Percentiles rank a stretch among this genome's conserved stretches.
Conservation (phyloP, 164 flowering plant species). For the Chloranthus sessilifolius region DNA sequence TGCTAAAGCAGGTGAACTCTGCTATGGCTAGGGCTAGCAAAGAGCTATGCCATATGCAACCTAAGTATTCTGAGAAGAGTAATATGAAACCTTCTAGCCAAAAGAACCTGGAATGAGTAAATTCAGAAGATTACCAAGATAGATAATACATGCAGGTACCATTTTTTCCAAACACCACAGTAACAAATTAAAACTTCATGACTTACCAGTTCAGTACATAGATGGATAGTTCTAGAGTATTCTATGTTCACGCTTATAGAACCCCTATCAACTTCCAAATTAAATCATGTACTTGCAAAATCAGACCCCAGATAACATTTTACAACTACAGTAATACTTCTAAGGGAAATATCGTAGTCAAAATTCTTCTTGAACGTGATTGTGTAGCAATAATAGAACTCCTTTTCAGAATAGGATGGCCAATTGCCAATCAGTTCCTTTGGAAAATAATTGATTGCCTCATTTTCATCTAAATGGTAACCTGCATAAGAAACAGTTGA, state of each 20-base stretch:
- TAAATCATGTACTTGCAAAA: constrained; percentile 24
- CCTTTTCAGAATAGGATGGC: constrained; percentile 7
- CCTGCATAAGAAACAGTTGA: constrained; percentile 26
- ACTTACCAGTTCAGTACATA: constrained; percentile 45
- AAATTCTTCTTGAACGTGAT: constrained; percentile 38
- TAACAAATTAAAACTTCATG: not conserved
- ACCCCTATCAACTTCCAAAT: constrained; percentile 41
- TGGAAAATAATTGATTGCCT: constrained; percentile 49
- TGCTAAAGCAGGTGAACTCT: no score
- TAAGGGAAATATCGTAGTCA: constrained; percentile 28
- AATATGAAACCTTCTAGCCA: constrained; percentile 56
- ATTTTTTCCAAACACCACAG: not conserved
- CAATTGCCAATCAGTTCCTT: constrained; percentile 39
- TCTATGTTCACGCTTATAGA: constrained; percentile 30
- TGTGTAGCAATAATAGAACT: constrained; percentile 46
- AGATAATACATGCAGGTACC: not conserved
- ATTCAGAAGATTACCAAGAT: not conserved
- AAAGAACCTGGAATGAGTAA: constrained; percentile 38
- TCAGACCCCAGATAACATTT: constrained; percentile 42
- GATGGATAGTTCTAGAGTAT: constrained; percentile 32
- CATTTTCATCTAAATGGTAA: constrained; percentile 27
- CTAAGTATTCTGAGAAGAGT: constrained; percentile 51
- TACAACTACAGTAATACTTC: constrained; percentile 41
- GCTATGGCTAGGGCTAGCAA: no score
- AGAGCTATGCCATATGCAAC: no score